Percentiles rank a stretch among this genome's conserved stretches.
phyloP scores from a whole-genome alignment of 768 basidiomycete species.

The Termitomyces sp. region DNA sequence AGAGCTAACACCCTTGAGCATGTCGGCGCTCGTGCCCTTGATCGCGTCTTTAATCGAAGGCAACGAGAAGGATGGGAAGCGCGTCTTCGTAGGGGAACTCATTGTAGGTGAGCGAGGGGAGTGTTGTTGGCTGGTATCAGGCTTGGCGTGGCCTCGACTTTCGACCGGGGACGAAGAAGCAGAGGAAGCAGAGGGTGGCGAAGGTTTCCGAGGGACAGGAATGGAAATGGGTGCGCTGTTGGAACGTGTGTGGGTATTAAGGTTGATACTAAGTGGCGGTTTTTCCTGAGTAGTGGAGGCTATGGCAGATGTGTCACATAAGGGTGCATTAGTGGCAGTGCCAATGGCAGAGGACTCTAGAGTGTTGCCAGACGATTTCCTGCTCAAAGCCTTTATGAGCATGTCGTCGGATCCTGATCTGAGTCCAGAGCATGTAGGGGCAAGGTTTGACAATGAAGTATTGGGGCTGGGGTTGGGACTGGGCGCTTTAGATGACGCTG shows the following conservation, averaged over 20 bases:
- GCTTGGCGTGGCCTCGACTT: background rate
- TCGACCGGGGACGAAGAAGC: background rate
- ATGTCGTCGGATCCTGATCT: constrained; percentile 10
- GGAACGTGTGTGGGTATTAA: background rate
- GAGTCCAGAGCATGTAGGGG: constrained; percentile 3
- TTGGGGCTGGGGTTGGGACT: constrained; percentile 17
- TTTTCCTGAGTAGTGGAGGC: background rate
- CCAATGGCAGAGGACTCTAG: background rate
- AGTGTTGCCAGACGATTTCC: constrained; percentile 3
- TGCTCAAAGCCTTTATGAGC: constrained; percentile 10
- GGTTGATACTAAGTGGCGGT: background rate
- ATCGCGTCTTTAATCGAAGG: constrained; percentile 13
- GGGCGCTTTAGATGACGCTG: constrained; percentile 17
- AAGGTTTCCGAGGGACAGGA: background rate
- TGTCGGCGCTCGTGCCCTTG: constrained; percentile 12
- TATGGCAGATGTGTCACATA: background rate
- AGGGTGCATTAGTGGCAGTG: background rate
- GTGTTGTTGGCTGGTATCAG: background rate
- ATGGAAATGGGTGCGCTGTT: background rate
- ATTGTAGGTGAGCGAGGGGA: background rate
- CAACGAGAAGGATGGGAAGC: constrained; percentile 12
- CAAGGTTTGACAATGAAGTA: constrained; percentile 10
- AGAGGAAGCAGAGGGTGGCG: background rate
- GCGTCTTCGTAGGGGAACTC: constrained; percentile 3
- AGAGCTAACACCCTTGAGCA: constrained; percentile 14